Base-by-base conservation (phyloP, 73 alveolate species). In the Effrenium voratum region DNA sequence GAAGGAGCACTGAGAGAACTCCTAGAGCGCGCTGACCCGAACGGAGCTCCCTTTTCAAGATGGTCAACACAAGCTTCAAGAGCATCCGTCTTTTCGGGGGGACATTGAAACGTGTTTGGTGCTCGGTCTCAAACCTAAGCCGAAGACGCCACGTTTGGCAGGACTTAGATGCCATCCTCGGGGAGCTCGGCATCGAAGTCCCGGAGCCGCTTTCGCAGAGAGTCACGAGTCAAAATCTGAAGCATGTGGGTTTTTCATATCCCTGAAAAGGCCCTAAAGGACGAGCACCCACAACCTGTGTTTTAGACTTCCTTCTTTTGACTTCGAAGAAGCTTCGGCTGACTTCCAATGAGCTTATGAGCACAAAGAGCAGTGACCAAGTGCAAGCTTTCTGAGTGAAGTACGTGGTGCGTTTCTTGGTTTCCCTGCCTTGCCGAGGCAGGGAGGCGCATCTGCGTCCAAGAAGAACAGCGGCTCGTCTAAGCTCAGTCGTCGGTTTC, bases 111-210 rank as follows among this genome's bases (percentile, higher is more conserved):
- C n/a, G n/a, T n/a, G n/a, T n/a, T n/a, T n/a, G n/a, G n/a, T n/a
- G n/a, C n/a, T n/a, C n/a, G n/a, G n/a, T n/a, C n/a, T n/a, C n/a
- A n/a, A n/a, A n/a, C n/a, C n/a, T n/a, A n/a, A n/a, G n/a, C n/a
- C n/a, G n/a, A n/a, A n/a, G n/a, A n/a, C n/a, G n/a, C n/a, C n/a
- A n/a, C n/a, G n/a, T n/a, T n/a, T n/a, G n/a, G 22, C 93, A 83
- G 93, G 94, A 86, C 63, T 36, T 86, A 34, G 94, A 86, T 26
- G 94, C 94, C 41, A 86, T 86, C 63, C 94, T 86, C 24, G 94
- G 94, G 26, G 94, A 86, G 47, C 26, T 86, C 68, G 94, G 94
- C 38, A 86, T 86, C 44, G 94, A 86, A 26, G 5, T 86, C 66
- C 94, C 91, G 5, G 73, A 81, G 72, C 68, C 45, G 34, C 34